Conservation (phyloP, 768 basidiomycete genomes). For the Amanita subjunquillea region DNA sequence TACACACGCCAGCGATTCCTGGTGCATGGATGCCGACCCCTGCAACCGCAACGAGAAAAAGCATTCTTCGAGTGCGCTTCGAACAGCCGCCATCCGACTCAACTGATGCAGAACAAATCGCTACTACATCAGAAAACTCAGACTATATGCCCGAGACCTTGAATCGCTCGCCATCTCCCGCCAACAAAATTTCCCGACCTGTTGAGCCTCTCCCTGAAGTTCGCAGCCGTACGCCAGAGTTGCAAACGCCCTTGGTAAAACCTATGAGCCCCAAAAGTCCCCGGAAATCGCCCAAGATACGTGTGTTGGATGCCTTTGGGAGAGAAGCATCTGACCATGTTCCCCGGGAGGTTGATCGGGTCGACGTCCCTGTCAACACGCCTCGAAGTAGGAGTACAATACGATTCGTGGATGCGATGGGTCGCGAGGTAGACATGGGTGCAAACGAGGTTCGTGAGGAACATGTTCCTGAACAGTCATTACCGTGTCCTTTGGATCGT, state of each 20-base stretch:
- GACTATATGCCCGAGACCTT: background rate
- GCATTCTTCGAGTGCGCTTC: conserved; percentile 65
- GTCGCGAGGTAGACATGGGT: conserved; percentile 38
- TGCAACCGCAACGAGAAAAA: conserved; percentile 32
- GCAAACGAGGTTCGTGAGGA: conserved; percentile 14
- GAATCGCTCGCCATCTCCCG: background rate
- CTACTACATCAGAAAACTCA: background rate
- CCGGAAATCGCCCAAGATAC: conserved; percentile 42
- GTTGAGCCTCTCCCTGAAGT: background rate
- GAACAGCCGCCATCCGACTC: conserved; percentile 21
- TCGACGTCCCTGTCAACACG: conserved; percentile 4
- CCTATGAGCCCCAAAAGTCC: conserved; percentile 14
- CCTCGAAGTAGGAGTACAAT: conserved; percentile 30
- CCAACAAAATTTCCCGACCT: background rate
- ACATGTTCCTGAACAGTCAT: conserved; percentile 11
- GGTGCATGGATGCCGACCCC: conserved; percentile 62
- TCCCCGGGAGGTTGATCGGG: conserved; percentile 4
- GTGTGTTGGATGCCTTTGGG: conserved; percentile 68
- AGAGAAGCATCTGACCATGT: conserved; percentile 24
- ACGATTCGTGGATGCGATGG: conserved; percentile 63
- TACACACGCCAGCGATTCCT: conserved; percentile 59
- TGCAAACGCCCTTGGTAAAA: conserved; percentile 6
- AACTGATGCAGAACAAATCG: conserved; percentile 8
- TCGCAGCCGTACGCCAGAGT: conserved; percentile 11
- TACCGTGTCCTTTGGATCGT: conserved; percentile 21